A percentile compares a stretch with the other conserved stretches of the same genome.
phyloP scores from a whole-genome alignment of 2,329 filamentous ascomycete species.

The Clarireedia monteithiana region DNA sequence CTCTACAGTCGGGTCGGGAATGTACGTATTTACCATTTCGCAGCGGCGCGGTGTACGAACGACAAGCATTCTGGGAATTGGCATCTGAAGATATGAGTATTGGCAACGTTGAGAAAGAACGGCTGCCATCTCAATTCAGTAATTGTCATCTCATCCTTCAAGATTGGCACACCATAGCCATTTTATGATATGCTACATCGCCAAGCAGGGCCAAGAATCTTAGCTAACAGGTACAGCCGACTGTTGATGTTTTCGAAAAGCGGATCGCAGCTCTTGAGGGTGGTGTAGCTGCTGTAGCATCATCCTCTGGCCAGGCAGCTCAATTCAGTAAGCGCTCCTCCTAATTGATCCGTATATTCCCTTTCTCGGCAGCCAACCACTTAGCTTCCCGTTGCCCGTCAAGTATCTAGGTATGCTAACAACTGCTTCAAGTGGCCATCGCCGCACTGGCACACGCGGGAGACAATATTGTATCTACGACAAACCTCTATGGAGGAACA shows the following conservation, averaged over 20 bases:
- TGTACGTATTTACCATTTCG: constrained; percentile 57
- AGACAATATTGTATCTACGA: constrained; percentile 88
- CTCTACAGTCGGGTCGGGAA: constrained; percentile 87
- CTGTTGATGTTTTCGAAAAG: constrained; percentile 93
- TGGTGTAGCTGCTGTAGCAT: constrained; percentile 75
- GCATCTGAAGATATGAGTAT: neutral
- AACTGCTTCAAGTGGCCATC: constrained; percentile 45
- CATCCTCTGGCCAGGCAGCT: constrained; percentile 79
- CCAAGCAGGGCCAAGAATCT: constrained; percentile 2
- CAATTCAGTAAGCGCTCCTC: constrained; percentile 56
- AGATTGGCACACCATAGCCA: neutral
- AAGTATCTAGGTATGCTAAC: neutral
- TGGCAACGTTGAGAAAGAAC: constrained; percentile 4
- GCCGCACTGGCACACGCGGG: constrained; percentile 72
- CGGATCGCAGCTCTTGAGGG: constrained; percentile 92
- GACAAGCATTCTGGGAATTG: neutral
- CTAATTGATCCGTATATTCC: neutral
- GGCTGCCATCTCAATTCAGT: neutral
- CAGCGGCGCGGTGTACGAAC: neutral
- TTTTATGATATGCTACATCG: neutral
- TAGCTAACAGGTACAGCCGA: constrained; percentile 49
- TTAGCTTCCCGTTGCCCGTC: neutral
- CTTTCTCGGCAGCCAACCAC: neutral
- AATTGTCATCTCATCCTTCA: constrained; percentile 1
- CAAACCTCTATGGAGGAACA: constrained; percentile 87